Evolutionary conservation across 2,329 filamentous ascomycete species (phyloP).

Genomic region (Parasarocladium wereldwijsianum): DNA sequence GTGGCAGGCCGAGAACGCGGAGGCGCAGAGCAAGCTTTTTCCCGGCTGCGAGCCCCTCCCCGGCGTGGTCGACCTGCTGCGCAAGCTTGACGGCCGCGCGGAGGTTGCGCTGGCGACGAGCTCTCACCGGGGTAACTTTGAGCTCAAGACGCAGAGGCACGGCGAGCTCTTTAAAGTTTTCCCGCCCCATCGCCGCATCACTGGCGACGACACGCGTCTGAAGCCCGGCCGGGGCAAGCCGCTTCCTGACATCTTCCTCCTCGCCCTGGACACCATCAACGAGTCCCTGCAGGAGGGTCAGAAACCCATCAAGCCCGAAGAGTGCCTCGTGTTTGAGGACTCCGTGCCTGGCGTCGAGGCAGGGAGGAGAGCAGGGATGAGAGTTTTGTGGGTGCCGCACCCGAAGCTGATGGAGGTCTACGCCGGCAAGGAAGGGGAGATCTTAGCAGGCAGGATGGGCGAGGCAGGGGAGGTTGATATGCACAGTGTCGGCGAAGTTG

Average conservation of each 20-base stretch:
- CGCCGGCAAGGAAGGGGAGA: conserved; percentile 58
- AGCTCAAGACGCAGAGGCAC: conserved; percentile 57
- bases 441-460: conserved; percentile 70
- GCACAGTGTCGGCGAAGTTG: conserved; percentile 40
- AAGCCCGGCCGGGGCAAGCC: conserved; percentile 76
- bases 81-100: conserved; percentile 38
- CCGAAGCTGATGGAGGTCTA: conserved; percentile 64
- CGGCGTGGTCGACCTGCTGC: conserved; percentile 57
- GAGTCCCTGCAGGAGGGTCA: conserved; percentile 49
- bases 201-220: conserved; percentile 77
- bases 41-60: conserved; percentile 61
- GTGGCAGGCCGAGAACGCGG: conserved; percentile 43
- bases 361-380: conserved; percentile 83
- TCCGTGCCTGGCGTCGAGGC: conserved; percentile 86
- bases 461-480: conserved; percentile 42
- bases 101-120: conserved; percentile 82
- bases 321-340: conserved; percentile 95
- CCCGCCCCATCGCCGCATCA: conserved; percentile 52
- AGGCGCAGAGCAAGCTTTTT: conserved; percentile 59
- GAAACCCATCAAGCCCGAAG: conserved; percentile 56
- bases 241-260: conserved; percentile 81
- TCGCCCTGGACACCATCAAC: conserved; percentile 79
- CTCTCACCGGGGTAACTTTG: conserved; percentile 56
- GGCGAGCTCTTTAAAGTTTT: conserved; percentile 50
- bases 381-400: conserved; percentile 86